Conservation (phyloP, 148 eudicot species). For the Pharnaceum exiguum region DNA sequence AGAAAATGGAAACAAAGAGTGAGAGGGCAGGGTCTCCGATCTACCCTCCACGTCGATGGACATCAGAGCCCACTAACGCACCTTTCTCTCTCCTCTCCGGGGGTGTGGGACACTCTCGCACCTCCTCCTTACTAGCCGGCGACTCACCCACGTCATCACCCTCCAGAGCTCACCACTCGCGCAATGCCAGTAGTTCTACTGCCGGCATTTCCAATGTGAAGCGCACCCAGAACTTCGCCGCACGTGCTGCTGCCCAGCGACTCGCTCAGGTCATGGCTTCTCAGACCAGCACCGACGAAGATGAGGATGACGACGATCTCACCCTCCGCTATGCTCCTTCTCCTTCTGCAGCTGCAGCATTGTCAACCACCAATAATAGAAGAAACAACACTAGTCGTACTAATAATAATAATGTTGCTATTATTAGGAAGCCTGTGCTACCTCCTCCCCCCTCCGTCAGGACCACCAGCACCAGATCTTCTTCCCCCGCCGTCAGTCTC, state of each 20-base stretch:
- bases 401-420: too few species aligned
- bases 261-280: slow-evolving; percentile 94
- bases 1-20: slow-evolving; percentile 10
- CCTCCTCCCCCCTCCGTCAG: slow-evolving; percentile 10
- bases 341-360: too few species aligned
- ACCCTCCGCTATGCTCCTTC: slow-evolving; percentile 42
- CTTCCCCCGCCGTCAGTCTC: slow-evolving; percentile 43
- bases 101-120: slow-evolving; percentile 21
- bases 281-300: slow-evolving; percentile 43
- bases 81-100: slow-evolving; percentile 11
- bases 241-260: slow-evolving; percentile 85
- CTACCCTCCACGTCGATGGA: slow-evolving; percentile 49
- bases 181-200: slow-evolving; percentile 58
- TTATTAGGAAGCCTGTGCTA: slow-evolving; percentile 16
- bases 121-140: slow-evolving; percentile 19
- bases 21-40: slow-evolving; percentile 35
- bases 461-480: slow-evolving; percentile 33
- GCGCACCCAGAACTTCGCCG: slow-evolving; percentile 81
- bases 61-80: slow-evolving; percentile 41
- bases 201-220: slow-evolving; percentile 55
- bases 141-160: slow-evolving; percentile 28
- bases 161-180: slow-evolving; percentile 43
- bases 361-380: too few species aligned
- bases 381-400: too few species aligned
- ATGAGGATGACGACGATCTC: slow-evolving; percentile 47